Conservation (phyloP, 1,284 basidiomycete species). For the Pseudozyma thailandica region DNA sequence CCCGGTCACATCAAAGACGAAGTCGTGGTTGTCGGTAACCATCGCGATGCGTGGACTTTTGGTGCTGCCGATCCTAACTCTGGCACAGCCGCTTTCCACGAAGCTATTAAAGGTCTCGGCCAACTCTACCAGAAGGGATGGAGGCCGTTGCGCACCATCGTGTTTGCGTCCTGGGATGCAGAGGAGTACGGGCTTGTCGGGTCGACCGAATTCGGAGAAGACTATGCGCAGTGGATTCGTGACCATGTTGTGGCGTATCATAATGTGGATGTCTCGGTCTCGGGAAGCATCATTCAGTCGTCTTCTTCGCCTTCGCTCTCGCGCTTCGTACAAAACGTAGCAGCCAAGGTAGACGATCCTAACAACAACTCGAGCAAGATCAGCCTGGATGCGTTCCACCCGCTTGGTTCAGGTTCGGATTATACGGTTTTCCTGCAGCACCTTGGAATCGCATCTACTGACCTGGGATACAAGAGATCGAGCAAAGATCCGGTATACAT, state of each 20-base stretch:
- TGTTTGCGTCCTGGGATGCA: constrained; percentile 92
- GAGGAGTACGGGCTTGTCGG: constrained; percentile 92
- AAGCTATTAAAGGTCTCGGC: constrained; percentile 85
- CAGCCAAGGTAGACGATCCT: constrained; percentile 72
- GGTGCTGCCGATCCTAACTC: constrained; percentile 83
- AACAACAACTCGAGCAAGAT: constrained; percentile 22
- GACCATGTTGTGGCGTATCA: constrained; percentile 85
- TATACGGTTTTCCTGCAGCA: constrained; percentile 78
- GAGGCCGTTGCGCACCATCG: constrained; percentile 86
- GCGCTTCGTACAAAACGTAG: constrained; percentile 77
- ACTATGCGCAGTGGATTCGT: constrained; percentile 83
- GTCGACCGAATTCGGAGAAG: constrained; percentile 88
- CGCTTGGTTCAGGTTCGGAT: constrained; percentile 73
- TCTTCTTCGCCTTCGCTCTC: constrained; percentile 80
- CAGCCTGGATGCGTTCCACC: constrained; percentile 25
- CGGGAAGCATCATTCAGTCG: constrained; percentile 76
- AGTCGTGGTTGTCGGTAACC: constrained; percentile 81
- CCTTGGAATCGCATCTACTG: constrained; percentile 69
- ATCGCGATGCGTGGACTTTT: constrained; percentile 67
- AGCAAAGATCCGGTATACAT: constrained; percentile 66
- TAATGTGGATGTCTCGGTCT: constrained; percentile 80
- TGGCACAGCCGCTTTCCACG: constrained; percentile 85
- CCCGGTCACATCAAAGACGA: constrained; percentile 84
- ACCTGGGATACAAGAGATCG: constrained; percentile 66
- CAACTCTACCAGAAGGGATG: constrained; percentile 79